phyloP scores from a whole-genome alignment of 768 basidiomycete species.

The Agrocybe pediades region DNA sequence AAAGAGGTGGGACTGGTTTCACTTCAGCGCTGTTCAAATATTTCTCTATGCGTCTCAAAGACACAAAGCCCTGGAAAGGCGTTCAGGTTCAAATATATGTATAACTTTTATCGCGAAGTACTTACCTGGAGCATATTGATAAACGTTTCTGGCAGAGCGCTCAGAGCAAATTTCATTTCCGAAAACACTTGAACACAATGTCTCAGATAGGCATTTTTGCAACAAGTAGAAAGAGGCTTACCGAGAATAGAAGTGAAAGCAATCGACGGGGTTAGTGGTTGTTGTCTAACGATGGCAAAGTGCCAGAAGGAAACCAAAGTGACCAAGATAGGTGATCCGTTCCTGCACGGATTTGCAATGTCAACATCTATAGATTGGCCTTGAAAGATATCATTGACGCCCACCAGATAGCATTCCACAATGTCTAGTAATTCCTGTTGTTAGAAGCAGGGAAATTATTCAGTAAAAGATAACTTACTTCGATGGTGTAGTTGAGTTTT shows the following conservation, averaged over 20 bases:
- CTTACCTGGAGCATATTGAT: slow-evolving; percentile 84
- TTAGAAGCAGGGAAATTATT: background rate
- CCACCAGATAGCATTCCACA: slow-evolving; percentile 53
- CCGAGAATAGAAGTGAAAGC: slow-evolving; percentile 77
- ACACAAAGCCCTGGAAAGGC: slow-evolving; percentile 65
- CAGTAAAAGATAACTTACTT: slow-evolving; percentile 43
- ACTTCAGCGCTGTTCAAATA: slow-evolving; percentile 82
- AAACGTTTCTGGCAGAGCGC: slow-evolving; percentile 87
- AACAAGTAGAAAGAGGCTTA: slow-evolving; percentile 18
- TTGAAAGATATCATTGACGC: slow-evolving; percentile 37
- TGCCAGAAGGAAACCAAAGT: slow-evolving; percentile 69
- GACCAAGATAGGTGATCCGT: slow-evolving; percentile 66
- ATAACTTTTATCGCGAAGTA: slow-evolving; percentile 34
- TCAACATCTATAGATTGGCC: slow-evolving; percentile 31
- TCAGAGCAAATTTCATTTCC: slow-evolving; percentile 87
- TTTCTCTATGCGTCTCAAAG: slow-evolving; percentile 88
- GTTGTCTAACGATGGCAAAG: slow-evolving; percentile 70
- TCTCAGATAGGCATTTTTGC: slow-evolving; percentile 29
- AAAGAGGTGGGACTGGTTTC: slow-evolving; percentile 8
- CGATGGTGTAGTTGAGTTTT: slow-evolving; percentile 82
- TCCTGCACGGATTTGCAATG: slow-evolving; percentile 52
- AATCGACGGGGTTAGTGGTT: slow-evolving; percentile 76
- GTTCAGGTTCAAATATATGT: background rate
- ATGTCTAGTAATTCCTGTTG: slow-evolving; percentile 25
- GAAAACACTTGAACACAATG: slow-evolving; percentile 61